phyloP scores from a whole-genome alignment of 1,139 yeast genomes.

The Geotrichum armillariae region DNA sequence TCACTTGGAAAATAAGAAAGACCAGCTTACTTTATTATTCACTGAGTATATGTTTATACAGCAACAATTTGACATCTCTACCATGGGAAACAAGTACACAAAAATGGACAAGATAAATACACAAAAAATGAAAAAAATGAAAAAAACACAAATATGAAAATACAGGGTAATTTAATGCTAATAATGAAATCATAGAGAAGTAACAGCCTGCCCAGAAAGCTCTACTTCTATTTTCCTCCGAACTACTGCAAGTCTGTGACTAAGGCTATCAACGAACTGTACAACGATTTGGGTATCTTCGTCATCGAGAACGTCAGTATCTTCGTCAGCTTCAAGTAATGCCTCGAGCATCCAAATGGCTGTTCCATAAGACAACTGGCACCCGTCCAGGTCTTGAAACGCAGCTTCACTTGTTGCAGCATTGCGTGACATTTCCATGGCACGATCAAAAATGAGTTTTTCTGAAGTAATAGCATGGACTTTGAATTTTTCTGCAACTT shows the following conservation, averaged over 20 bases:
- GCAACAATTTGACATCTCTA: neutral
- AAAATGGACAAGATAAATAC: neutral
- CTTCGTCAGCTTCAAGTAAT: slow-evolving; percentile 48
- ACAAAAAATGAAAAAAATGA: neutral
- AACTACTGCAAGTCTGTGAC: slow-evolving; percentile 35
- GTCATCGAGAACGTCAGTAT: slow-evolving; percentile 31
- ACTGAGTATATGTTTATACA: too few relatives aligned
- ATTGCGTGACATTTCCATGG: slow-evolving; percentile 84
- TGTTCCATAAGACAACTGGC: slow-evolving; percentile 87
- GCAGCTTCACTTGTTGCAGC: slow-evolving; percentile 88
- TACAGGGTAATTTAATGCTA: neutral
- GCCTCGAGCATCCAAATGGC: slow-evolving; percentile 96
- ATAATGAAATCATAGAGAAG: neutral
- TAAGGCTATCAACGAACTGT: slow-evolving; percentile 46
- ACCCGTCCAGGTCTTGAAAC: slow-evolving; percentile 64
- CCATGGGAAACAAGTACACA: neutral
- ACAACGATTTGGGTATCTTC: slow-evolving; percentile 68
- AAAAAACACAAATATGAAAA: too few relatives aligned
- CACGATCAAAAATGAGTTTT: slow-evolving; percentile 84
- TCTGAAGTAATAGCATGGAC: slow-evolving; percentile 57
- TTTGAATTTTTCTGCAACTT: neutral
- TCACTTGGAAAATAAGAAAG: too few relatives aligned
- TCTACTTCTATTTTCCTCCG: slow-evolving; percentile 27
- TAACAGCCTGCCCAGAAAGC: neutral
- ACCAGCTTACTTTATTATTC: too few relatives aligned